Conservation (phyloP, 208 protist genomes). For the Blastocrithidia nonstop region DNA sequence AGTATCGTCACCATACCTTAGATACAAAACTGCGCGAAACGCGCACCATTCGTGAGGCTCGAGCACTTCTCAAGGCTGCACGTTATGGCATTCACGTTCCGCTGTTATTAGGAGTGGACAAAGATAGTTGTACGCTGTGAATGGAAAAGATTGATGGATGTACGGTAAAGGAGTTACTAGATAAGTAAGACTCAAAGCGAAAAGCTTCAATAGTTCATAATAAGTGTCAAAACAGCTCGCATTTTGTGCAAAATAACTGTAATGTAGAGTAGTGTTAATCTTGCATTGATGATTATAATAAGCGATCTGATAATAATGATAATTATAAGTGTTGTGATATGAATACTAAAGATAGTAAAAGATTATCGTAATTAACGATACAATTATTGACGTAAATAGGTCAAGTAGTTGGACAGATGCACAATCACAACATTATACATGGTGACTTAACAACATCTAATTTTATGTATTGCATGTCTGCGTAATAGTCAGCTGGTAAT, state of each 20-base stretch:
- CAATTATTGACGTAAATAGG: constrained; percentile 70
- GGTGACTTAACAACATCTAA: constrained; percentile 98
- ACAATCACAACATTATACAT: constrained; percentile 89
- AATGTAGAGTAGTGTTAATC: too few relatives aligned
- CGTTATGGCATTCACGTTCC: constrained; percentile 51
- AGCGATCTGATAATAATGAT: neutral
- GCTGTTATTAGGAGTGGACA: constrained; percentile 39
- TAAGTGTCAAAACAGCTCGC: too few relatives aligned
- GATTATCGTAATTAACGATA: constrained; percentile 10
- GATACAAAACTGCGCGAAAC: constrained; percentile 65
- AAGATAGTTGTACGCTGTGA: constrained; percentile 24
- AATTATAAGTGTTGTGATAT: neutral
- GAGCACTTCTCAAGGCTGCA: constrained; percentile 36
- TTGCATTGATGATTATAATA: neutral
- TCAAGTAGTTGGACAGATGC: constrained; percentile 72
- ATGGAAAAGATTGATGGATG: constrained; percentile 70
- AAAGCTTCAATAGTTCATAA: too few relatives aligned
- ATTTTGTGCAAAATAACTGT: too few relatives aligned
- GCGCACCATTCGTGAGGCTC: constrained; percentile 61
- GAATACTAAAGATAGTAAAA: neutral
- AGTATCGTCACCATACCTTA: constrained; percentile 53
- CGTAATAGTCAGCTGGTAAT: neutral
- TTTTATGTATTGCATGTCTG: constrained; percentile 76
- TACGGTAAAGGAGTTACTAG: constrained; percentile 50
- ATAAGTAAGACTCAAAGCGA: constrained; percentile 11